phyloP scores from a whole-genome alignment of 495 filamentous ascomycete species.

The Annulohypoxylon nitens region DNA sequence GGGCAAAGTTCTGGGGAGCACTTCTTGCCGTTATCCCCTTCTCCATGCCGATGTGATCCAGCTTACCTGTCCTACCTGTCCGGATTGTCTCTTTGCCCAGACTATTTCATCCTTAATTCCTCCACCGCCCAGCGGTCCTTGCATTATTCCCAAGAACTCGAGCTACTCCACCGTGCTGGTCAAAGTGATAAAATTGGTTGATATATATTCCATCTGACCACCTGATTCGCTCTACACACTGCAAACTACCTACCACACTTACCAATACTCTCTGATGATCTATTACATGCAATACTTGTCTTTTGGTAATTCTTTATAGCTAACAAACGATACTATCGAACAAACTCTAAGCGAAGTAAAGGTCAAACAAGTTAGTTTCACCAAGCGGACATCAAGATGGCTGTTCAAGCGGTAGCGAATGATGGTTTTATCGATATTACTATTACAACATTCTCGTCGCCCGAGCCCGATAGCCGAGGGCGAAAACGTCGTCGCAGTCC shows the following conservation, averaged over 20 bases:
- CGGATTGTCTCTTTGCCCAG: slow-evolving; percentile 21
- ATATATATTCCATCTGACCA: slow-evolving; percentile 17
- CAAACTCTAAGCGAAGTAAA: slow-evolving; percentile 15
- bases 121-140: slow-evolving; percentile 18
- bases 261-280: slow-evolving; percentile 8
- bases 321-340: slow-evolving; percentile 18
- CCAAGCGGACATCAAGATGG: slow-evolving; percentile 22
- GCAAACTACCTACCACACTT: slow-evolving; percentile 1
- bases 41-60: slow-evolving; percentile 36
- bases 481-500: slow-evolving; percentile 53
- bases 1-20: slow-evolving; percentile 18
- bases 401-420: slow-evolving; percentile 31
- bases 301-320: slow-evolving; percentile 18
- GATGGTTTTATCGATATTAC: slow-evolving; percentile 46
- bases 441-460: slow-evolving; percentile 46
- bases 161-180: slow-evolving; percentile 8
- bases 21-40: slow-evolving; percentile 19
- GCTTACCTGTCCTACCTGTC: neutral
- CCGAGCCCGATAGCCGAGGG: slow-evolving; percentile 52
- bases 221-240: slow-evolving; percentile 10
- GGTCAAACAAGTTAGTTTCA: slow-evolving; percentile 13
- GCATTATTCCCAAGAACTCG: slow-evolving; percentile 15
- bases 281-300: slow-evolving; percentile 5
- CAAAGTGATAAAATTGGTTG: slow-evolving; percentile 14
- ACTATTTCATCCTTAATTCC: slow-evolving; percentile 38